These are phyloP conservation scores for Trifolium subterraneum DNA, from an alignment of 306 rosid species.

Conservation along the genomic window DNA sequence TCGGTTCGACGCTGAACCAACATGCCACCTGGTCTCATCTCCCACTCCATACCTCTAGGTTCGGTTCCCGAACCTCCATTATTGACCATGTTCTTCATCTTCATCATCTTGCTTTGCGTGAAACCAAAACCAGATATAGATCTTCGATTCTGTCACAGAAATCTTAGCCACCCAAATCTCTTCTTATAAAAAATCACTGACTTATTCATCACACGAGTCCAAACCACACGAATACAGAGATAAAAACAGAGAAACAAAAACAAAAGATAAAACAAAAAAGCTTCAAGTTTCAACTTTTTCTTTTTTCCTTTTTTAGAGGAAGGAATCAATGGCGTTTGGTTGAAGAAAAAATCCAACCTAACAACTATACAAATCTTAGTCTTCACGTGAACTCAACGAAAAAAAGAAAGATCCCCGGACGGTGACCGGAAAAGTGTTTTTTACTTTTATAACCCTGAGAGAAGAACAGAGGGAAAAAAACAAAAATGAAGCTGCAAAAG, in stretches of 20 bases:
- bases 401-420: constrained; percentile 27
- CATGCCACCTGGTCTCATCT: constrained; percentile 94
- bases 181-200: constrained; percentile 39
- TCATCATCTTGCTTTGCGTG: constrained; percentile 62
- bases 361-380: constrained; percentile 37
- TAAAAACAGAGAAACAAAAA: not conserved
- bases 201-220: constrained; percentile 52
- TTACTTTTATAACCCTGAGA: constrained; percentile 2
- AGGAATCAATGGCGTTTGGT: constrained; percentile 10
- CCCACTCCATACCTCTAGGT: constrained; percentile 68
- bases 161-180: constrained; percentile 46
- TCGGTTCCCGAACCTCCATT: constrained; percentile 48
- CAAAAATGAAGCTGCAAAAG: constrained; percentile 33
- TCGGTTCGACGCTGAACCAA: constrained; percentile 74
- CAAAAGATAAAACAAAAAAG: not conserved
- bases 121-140: constrained; percentile 44
- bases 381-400: constrained; percentile 27
- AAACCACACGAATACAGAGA: constrained; percentile 44
- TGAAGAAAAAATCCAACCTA: constrained; percentile 47
- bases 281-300: constrained; percentile 36
- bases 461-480: not conserved
- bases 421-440: constrained; percentile 29
- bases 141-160: constrained; percentile 49
- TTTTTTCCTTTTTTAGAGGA: not conserved
- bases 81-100: constrained; percentile 61